A percentile compares a stretch with the other conserved stretches of the same genome.
Conservation (phyloP, 208 protist species). For the Endotrypanum monterogeii region DNA sequence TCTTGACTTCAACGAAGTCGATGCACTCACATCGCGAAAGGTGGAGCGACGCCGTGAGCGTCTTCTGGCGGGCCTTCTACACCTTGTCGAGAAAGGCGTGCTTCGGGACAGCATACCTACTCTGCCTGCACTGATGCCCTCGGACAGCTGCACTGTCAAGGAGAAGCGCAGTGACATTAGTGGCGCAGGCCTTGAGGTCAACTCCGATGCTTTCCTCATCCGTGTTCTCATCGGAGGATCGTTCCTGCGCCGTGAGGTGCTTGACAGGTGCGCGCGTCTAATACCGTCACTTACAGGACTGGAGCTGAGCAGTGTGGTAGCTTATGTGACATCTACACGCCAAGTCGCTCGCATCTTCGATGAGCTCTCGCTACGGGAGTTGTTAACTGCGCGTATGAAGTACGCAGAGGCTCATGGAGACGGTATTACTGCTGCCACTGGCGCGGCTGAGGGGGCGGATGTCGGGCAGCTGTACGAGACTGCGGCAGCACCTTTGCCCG, state of each 20-base stretch:
- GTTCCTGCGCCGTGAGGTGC: slow-evolving; percentile 49
- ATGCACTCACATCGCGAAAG: slow-evolving; percentile 54
- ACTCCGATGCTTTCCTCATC: slow-evolving; percentile 47
- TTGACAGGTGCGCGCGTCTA: slow-evolving; percentile 69
- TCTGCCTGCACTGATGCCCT: not conserved
- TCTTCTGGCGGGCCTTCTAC: slow-evolving; percentile 56
- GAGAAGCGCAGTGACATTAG: not conserved
- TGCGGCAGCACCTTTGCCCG: not conserved
- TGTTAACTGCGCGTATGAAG: slow-evolving; percentile 21
- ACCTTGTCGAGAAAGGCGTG: slow-evolving; percentile 49
- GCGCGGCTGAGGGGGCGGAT: not conserved
- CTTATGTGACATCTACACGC: slow-evolving; percentile 55
- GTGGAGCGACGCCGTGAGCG: slow-evolving; percentile 56
- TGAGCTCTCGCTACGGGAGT: slow-evolving; percentile 40
- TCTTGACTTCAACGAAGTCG: slow-evolving; percentile 71
- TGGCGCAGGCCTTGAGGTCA: slow-evolving; percentile 9
- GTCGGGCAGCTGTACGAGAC: not conserved
- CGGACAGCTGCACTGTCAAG: not conserved
- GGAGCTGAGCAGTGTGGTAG: slow-evolving; percentile 50
- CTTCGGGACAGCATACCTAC: slow-evolving; percentile 48
- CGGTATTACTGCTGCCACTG: not conserved
- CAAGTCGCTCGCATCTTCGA: slow-evolving; percentile 63
- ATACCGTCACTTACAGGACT: slow-evolving; percentile 40
- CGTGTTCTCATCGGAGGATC: slow-evolving; percentile 50
- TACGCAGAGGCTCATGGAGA: not conserved